Percentiles rank a stretch among this genome's conserved stretches.
These are phyloP conservation scores for Blastobotrys proliferans DNA, from an alignment of 1,139 yeast genomes.

Conservation along the genomic window DNA sequence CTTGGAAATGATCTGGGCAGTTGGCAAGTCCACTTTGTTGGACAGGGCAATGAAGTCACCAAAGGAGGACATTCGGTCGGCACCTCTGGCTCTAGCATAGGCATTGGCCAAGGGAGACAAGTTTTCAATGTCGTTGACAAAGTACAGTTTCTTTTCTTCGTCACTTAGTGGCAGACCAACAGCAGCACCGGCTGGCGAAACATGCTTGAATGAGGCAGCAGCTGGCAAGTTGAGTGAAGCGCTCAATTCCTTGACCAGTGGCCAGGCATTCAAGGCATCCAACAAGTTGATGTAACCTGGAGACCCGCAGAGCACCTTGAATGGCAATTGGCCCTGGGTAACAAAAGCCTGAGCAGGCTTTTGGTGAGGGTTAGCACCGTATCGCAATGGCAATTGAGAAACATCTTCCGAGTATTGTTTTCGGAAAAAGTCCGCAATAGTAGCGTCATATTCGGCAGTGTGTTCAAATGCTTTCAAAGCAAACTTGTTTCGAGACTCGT, in stretches of 20 bases:
- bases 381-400: constrained; percentile 89
- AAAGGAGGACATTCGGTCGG: constrained; percentile 98
- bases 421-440: constrained; percentile 95
- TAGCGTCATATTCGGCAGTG: constrained; percentile 95
- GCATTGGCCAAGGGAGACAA: constrained; percentile 96
- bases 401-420: constrained; percentile 89
- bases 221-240: constrained; percentile 95
- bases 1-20: constrained; percentile 94
- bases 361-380: constrained; percentile 99
- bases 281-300: constrained; percentile 96
- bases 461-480: constrained; percentile 98
- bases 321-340: constrained; percentile 80
- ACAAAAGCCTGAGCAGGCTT: constrained; percentile 98
- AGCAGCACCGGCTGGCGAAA: constrained; percentile 98
- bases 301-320: constrained; percentile 87
- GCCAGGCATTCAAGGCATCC: constrained; percentile 98
- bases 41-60: constrained; percentile 98
- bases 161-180: constrained; percentile 91
- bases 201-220: constrained; percentile 98
- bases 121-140: constrained; percentile 91
- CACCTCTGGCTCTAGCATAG: constrained; percentile 99
- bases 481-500: constrained; percentile 69
- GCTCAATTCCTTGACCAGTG: constrained; percentile 91
- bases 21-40: constrained; percentile 91
- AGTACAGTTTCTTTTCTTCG: constrained; percentile 89